Evolutionary conservation across 2,329 filamentous ascomycete species (phyloP), one percentile per base, ranked within the genome.

Genomic region (Clarireedia monteithiana): DNA sequence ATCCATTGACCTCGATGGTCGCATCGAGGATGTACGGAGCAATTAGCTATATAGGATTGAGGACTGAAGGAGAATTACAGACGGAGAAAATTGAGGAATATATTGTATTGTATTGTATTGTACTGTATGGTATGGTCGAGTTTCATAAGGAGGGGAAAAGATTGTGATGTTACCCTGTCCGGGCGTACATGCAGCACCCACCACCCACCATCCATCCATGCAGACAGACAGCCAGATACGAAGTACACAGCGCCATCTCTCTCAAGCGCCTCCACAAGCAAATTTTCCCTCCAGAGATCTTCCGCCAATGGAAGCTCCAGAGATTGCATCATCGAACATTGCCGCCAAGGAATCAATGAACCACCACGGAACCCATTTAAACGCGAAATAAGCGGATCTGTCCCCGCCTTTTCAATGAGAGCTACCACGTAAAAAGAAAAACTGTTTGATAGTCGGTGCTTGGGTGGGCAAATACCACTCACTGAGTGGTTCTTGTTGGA

Each of bases 301-400:
- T 51, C 49, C 49, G 17, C 49, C 38, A 51, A 51, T 51, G 15
- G 38, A n/a, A 20, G 20, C 20, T 20, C 20, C 20, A 20, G 20
- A 20, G 20, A 34, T n/a, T n/a, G 20, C 9, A 42, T 51, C 10
- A 17, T 15, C 5, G 15, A 42, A 20, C 14, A 14, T 27, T 51
- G 6, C 38, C 38, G 34, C 38, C 34, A 26, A 15, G 17, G 6
- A 40, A 15, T 20, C 36, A 38, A 9, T 15, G 36, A 38, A 38
- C 36, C 36, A 38, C 7, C 36, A 9, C 36, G 15, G 36, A 38
- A 38, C 7, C 15, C 36, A n/a, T 9, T 38, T 42, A 40, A 20
- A 9, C 49, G 49, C 49, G 38, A 26, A 51, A 44, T n/a, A 42
- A 51, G n/a, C 49, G 39, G 38, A 51, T n/a, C 17, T 40, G 39